A percentile compares a stretch with the other conserved stretches of the same genome.
These are phyloP conservation scores for Serendipita sp. DNA, from an alignment of 768 basidiomycete genomes.

Conservation along the genomic window DNA sequence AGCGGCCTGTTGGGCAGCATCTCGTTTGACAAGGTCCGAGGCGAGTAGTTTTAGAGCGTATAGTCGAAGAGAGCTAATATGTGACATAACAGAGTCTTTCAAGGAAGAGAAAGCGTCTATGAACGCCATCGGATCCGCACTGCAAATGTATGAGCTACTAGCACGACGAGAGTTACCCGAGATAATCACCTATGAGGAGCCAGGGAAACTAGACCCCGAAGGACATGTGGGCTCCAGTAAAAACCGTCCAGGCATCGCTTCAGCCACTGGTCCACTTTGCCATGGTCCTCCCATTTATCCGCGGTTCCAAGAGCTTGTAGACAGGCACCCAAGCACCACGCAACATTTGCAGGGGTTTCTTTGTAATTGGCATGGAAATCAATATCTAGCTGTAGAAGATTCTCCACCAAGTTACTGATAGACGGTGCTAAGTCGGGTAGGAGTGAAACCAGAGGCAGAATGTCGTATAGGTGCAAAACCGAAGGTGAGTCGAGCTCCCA, in stretches of 20 bases:
- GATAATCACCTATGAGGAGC: constrained; percentile 27
- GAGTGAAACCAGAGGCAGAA: constrained; percentile 37
- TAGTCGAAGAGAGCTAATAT: constrained; percentile 50
- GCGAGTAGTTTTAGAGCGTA: constrained; percentile 46
- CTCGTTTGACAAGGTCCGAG: constrained; percentile 29
- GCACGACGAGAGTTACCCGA: background rate
- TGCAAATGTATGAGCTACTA: constrained; percentile 10
- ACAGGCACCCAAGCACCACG: constrained; percentile 47
- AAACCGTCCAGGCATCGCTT: constrained; percentile 30
- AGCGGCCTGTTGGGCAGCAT: constrained; percentile 25
- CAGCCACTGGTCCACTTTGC: constrained; percentile 37
- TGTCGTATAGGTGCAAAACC: constrained; percentile 25
- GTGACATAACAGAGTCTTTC: constrained; percentile 45
- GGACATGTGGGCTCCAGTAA: constrained; percentile 39
- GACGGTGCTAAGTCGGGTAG: constrained; percentile 30
- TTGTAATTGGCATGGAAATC: constrained; percentile 18
- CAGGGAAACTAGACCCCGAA: constrained; percentile 38
- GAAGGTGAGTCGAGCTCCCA: background rate
- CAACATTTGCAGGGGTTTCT: constrained; percentile 24
- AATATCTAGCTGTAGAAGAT: constrained; percentile 20
- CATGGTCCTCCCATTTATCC: constrained; percentile 30
- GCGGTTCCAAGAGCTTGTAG: constrained; percentile 35
- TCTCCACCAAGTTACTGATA: constrained; percentile 27
- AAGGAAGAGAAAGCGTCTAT: constrained; percentile 38
- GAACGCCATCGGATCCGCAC: constrained; percentile 18